Evolutionary conservation across 2,329 filamentous ascomycete species (phyloP).

Genomic region (Stromatinia cepivora): DNA sequence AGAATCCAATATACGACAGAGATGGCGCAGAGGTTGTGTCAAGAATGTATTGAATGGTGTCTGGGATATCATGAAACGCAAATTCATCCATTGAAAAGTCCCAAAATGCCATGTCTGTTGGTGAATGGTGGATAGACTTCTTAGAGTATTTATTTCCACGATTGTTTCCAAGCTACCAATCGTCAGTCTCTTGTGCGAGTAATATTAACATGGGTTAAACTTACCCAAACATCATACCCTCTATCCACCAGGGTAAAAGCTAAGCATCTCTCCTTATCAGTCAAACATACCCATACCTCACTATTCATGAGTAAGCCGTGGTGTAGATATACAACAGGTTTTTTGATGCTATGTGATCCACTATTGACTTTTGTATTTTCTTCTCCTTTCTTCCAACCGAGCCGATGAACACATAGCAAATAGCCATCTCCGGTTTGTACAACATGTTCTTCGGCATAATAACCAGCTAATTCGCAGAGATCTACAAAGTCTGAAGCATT

Average conservation of each 20-base stretch:
- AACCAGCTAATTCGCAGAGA: slow-evolving; percentile 87
- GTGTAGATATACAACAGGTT: slow-evolving; percentile 90
- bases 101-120: slow-evolving; percentile 81
- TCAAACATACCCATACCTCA: slow-evolving; percentile 95
- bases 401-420: slow-evolving; percentile 81
- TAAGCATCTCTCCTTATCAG: slow-evolving; percentile 79
- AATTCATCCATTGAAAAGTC: slow-evolving; percentile 99
- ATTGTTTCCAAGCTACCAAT: slow-evolving; percentile 80
- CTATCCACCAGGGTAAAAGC: slow-evolving; percentile 86
- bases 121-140: slow-evolving; percentile 77
- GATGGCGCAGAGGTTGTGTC: slow-evolving; percentile 78
- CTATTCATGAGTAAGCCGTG: slow-evolving; percentile 98
- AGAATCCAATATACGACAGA: slow-evolving; percentile 95
- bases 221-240: slow-evolving; percentile 93
- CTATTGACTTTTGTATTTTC: slow-evolving; percentile 76
- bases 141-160: slow-evolving; percentile 99
- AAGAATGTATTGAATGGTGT: slow-evolving; percentile 90
- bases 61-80: slow-evolving; percentile 94
- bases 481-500: slow-evolving; percentile 91
- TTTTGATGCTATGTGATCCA: slow-evolving; percentile 65
- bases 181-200: slow-evolving; percentile 31
- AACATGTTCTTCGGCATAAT: slow-evolving; percentile 93
- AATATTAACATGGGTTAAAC: slow-evolving; percentile 37
- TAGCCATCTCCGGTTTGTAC: slow-evolving; percentile 94
- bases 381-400: slow-evolving; percentile 81